Base-by-base conservation (phyloP, 164 flowering plant genomes). In the Cinnamomum chago region DNA sequence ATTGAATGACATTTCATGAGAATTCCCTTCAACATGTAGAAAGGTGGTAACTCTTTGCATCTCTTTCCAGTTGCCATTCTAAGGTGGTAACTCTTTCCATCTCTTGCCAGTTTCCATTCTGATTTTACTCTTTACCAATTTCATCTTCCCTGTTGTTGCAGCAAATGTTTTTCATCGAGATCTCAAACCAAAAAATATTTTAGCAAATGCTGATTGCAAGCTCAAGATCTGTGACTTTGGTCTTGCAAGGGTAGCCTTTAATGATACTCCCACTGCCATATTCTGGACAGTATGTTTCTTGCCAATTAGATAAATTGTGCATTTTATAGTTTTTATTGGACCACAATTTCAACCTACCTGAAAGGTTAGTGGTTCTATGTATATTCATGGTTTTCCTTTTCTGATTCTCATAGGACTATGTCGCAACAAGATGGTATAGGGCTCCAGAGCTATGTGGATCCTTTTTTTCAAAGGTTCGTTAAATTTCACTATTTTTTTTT, bases 401-500 rank as follows among this genome's bases (percentile, higher is more conserved):
- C 25, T 22, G 70, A 35, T 51, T 25, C 58, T 71, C 72, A 5
- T 81, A 95, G 99, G 99, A 95, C 77, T 95, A 95, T 83, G 99
- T 95, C 74, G 99, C 99, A 65, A 95, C 99, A 75, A 86, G 98
- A 76, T 95, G 97, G 98, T 95, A 95, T 67, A 87, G 98, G 73
- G 98, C 98, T 76, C 98, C 98, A 40, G 98, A 94, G 73, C 78
- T 94, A 77, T 94, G 98, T 81, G 98, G 98, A 72, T 95, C 97
- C n/a, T 95, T 95, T 82, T 95, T 95, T 88, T 95, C 99, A 24
- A 95, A 95, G 94, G 99, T 95, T 74, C 58, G 68, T 40, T 28
- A 22, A 3, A 64, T 64, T 64, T 64, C 14, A 64, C 28, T 64
- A 10, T 2, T 64, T 22, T 64, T 22, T 64, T 64, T 28, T 64